These are phyloP conservation scores for Saposhnikovia divaricata DNA, from an alignment of 129 eudicot species.

Conservation along the genomic window DNA sequence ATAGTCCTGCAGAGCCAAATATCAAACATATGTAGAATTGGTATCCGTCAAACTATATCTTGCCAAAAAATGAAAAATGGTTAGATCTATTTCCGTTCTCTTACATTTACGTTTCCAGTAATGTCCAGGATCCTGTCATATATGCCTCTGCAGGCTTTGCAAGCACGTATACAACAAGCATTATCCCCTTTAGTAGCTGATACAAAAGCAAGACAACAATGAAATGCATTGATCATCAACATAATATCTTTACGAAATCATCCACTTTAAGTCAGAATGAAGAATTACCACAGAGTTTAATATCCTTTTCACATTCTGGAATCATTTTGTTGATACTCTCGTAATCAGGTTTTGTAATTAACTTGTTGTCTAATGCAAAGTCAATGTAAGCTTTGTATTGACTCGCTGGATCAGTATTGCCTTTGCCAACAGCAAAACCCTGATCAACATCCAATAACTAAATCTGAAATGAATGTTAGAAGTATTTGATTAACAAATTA, in stretches of 20 bases:
- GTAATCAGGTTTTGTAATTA: conserved; percentile 41
- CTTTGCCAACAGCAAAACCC: conserved; percentile 89
- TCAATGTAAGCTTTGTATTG: conserved; percentile 61
- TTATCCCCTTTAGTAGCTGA: conserved; percentile 40
- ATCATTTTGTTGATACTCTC: conserved; percentile 24
- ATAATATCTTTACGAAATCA: background rate
- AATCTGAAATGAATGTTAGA: background rate
- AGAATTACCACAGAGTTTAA: conserved; percentile 50
- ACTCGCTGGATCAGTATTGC: conserved; percentile 67
- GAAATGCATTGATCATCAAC: background rate
- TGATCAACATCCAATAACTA: conserved; percentile 15
- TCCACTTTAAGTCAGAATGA: background rate
- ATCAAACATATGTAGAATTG: background rate
- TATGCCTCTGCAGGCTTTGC: conserved; percentile 34
- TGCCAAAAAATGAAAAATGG: background rate
- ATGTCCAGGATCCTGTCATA: conserved; percentile 38
- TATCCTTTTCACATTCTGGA: conserved; percentile 39
- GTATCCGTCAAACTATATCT: background rate
- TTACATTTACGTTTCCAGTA: conserved; percentile 51
- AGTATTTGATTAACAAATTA: background rate
- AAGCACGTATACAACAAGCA: conserved; percentile 55
- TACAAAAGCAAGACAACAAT: background rate
- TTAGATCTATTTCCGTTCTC: background rate
- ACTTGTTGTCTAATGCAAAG: conserved; percentile 47
- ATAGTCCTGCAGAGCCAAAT: conserved; percentile 44